phyloP scores from a whole-genome alignment of 148 eudicot species.

The Vaccinium darrowii region DNA sequence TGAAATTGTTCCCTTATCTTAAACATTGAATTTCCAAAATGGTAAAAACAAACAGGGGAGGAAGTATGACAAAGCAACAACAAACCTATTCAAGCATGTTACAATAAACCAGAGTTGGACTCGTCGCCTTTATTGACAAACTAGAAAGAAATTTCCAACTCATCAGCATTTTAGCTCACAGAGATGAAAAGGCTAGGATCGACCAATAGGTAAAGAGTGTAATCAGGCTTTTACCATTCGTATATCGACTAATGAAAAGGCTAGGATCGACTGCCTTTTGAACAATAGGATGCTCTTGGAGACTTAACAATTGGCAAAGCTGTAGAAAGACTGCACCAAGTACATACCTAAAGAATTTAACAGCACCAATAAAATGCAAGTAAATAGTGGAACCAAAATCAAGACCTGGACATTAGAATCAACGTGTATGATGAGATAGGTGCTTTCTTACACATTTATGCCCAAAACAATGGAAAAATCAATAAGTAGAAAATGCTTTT shows the following conservation, averaged over 20 bases:
- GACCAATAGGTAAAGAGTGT: constrained; percentile 6
- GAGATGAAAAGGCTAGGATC: neutral
- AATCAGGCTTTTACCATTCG: constrained; percentile 31
- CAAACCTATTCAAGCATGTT: neutral
- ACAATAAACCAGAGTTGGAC: neutral
- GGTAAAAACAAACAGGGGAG: neutral
- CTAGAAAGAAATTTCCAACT: neutral
- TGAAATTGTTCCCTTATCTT: neutral
- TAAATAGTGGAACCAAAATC: neutral
- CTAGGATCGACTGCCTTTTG: constrained; percentile 59
- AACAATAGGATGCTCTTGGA: constrained; percentile 50
- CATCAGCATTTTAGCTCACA: neutral
- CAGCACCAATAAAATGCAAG: neutral
- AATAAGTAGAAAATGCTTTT: constrained; percentile 47
- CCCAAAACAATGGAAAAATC: constrained; percentile 51
- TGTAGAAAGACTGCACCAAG: constrained; percentile 65
- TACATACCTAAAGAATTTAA: constrained; percentile 41
- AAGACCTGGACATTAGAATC: neutral
- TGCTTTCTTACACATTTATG: constrained; percentile 55
- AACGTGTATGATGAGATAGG: neutral
- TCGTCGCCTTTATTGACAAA: neutral
- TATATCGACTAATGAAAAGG: constrained; percentile 50
- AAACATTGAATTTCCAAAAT: neutral
- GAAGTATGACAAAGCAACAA: neutral
- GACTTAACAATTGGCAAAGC: constrained; percentile 52